Conservation (phyloP, 2,329 filamentous ascomycete genomes). For the Mariannaea sp. region DNA sequence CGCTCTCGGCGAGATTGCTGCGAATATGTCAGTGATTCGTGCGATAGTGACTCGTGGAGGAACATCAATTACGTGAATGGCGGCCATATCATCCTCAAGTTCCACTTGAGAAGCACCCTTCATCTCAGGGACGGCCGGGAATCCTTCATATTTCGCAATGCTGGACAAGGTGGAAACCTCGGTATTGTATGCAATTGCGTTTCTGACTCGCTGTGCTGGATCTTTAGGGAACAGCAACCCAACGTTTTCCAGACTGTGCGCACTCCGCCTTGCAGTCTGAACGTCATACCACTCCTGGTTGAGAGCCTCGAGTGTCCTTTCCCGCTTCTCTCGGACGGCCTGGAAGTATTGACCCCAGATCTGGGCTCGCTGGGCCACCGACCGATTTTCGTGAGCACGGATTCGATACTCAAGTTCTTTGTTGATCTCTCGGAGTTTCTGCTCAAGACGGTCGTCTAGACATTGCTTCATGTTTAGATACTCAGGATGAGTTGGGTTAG, state of each 20-base stretch:
- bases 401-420: slow-evolving; percentile 75
- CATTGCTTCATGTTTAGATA: slow-evolving; percentile 89
- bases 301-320: slow-evolving; percentile 76
- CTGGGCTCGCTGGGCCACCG: slow-evolving; percentile 81
- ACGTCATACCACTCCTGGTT: slow-evolving; percentile 93
- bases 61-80: slow-evolving; percentile 71
- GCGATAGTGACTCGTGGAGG: slow-evolving; percentile 16
- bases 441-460: slow-evolving; percentile 79
- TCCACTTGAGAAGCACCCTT: slow-evolving; percentile 72
- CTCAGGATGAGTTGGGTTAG: slow-evolving; percentile 81
- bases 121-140: slow-evolving; percentile 91
- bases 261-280: slow-evolving; percentile 83
- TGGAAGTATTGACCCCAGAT: slow-evolving; percentile 92
- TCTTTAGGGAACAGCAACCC: slow-evolving; percentile 80
- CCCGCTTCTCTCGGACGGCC: slow-evolving; percentile 79
- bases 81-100: slow-evolving; percentile 83
- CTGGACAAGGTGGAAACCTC: slow-evolving; percentile 92
- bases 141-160: slow-evolving; percentile 92
- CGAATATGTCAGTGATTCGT: slow-evolving; percentile 17
- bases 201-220: slow-evolving; percentile 75
- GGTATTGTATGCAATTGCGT: slow-evolving; percentile 90
- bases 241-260: slow-evolving; percentile 80
- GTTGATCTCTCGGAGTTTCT: slow-evolving; percentile 77
- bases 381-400: slow-evolving; percentile 72
- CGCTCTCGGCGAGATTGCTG: slow-evolving; percentile 44